Base-by-base conservation (phyloP, 768 basidiomycete genomes). In the Lentinula guzmanii region DNA sequence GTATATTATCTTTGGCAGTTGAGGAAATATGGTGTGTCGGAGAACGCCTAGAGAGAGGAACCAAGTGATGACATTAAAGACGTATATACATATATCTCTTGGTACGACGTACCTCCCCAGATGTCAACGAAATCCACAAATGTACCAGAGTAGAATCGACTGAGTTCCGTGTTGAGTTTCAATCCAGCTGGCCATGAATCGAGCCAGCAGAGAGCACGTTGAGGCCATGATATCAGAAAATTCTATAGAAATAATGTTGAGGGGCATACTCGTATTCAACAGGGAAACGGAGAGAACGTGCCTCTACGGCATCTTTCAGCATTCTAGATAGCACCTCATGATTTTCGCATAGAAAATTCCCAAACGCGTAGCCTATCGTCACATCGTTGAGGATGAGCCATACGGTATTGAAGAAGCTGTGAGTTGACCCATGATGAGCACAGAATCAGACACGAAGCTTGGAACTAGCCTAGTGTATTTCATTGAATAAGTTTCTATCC, bases 161-260 rank as follows among this genome's bases (percentile, higher is more conserved):
- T 92, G n/a, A 99, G 81, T 66, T 98, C 92, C 0, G 93, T 92
- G 68, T 98, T 98, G 57, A 99, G 86, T 73, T 99, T 99, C 43
- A 99, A 75, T 1, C 97, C 96, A 1, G 88, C 94, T 0, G 96
- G 96, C 96, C 96, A 98, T 63, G 90, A 85, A 70, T 97, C 90
- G 11, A 99, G 79, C 95, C 95, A 98, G 1, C 78, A 66, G 2
- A 98, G 77, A 0, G 81, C 77, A 15, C 75, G 73, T 46, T 82
- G 80, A 8, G 89, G 70, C 52, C 75, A 73, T 2, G 76, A 69
- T 5, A 89, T 75, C 1, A 86, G 69, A 62, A 77, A 74, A 35
- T 62, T 61, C 77, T 82, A 67, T n/a, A 33, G 11, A 39, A 43
- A 31, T 43, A n/a, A 37, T 16, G 48, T 4, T 50, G 5, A n/a